Evolutionary conservation across 768 basidiomycete genomes (phyloP).

Genomic region (Lactifluus hygrophoroides): DNA sequence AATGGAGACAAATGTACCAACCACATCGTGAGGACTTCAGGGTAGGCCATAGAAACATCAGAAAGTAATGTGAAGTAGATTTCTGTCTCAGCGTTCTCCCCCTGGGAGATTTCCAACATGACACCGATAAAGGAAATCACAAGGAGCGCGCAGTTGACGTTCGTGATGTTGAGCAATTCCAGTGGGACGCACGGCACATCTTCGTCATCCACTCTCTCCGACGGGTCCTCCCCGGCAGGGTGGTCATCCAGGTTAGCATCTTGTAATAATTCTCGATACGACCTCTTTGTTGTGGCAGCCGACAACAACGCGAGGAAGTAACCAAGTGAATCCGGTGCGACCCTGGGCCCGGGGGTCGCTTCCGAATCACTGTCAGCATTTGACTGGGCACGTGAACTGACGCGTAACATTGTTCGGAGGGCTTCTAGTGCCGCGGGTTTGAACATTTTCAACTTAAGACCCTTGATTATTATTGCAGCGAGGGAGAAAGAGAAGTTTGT

Average conservation of each 20-base stretch:
- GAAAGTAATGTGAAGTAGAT: slow-evolving; percentile 71
- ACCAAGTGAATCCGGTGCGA: slow-evolving; percentile 55
- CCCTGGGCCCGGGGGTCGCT: slow-evolving; percentile 36
- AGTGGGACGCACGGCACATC: slow-evolving; percentile 46
- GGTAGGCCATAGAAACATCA: slow-evolving; percentile 57
- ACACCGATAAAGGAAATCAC: slow-evolving; percentile 67
- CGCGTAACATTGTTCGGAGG: slow-evolving; percentile 52
- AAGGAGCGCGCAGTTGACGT: slow-evolving; percentile 59
- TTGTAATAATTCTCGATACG: slow-evolving; percentile 52
- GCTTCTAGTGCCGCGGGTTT: slow-evolving; percentile 51
- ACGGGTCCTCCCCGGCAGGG: slow-evolving; percentile 39
- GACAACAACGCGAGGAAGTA: slow-evolving; percentile 77
- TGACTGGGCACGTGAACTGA: slow-evolving; percentile 43
- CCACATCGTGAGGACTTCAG: slow-evolving; percentile 66
- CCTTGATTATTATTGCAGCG: slow-evolving; percentile 80
- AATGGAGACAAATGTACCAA: slow-evolving; percentile 32
- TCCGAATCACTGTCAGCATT: slow-evolving; percentile 23
- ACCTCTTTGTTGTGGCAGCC: slow-evolving; percentile 45
- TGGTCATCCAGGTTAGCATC: slow-evolving; percentile 50
- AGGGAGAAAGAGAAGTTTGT: slow-evolving; percentile 73
- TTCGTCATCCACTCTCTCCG: slow-evolving; percentile 30
- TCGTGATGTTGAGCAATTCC: slow-evolving; percentile 50
- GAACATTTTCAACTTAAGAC: slow-evolving; percentile 60
- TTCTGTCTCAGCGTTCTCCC: slow-evolving; percentile 74
- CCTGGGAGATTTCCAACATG: slow-evolving; percentile 66